Percentiles rank a stretch among this genome's conserved stretches.
These are phyloP conservation scores for Herpetomonas tarakana DNA, from an alignment of 208 protist species.

Conservation along the genomic window DNA sequence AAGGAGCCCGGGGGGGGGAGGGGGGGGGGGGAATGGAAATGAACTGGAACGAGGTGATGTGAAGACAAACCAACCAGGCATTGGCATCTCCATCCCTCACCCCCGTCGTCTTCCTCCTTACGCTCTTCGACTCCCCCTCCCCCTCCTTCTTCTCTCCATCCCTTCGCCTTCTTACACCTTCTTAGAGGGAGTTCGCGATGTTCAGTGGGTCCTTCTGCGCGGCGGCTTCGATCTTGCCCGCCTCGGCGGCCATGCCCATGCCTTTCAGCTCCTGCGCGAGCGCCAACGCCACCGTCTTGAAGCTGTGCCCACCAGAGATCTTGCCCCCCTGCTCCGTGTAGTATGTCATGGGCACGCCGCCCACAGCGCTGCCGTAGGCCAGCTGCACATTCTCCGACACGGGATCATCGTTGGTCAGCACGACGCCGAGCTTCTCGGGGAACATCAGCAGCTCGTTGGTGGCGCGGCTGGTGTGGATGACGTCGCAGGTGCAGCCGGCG, in stretches of 20 bases:
- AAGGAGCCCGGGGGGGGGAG: too few relatives aligned
- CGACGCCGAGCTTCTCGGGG: slow-evolving; percentile 62
- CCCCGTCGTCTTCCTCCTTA: too few relatives aligned
- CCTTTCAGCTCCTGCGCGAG: slow-evolving; percentile 60
- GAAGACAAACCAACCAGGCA: not conserved
- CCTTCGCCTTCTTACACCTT: slow-evolving; percentile 3
- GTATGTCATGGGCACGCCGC: slow-evolving; percentile 61
- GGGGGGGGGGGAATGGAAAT: too few relatives aligned
- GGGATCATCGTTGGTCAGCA: slow-evolving; percentile 72
- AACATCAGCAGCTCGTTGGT: slow-evolving; percentile 71
- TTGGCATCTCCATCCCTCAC: too few relatives aligned
- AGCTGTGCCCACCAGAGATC: slow-evolving; percentile 72
- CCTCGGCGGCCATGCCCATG: slow-evolving; percentile 66
- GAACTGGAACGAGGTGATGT: too few relatives aligned
- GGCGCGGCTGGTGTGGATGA: slow-evolving; percentile 41
- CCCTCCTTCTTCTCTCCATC: slow-evolving; percentile 1
- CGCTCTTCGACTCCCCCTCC: too few relatives aligned
- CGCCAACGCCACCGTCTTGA: slow-evolving; percentile 64
- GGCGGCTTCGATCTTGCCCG: slow-evolving; percentile 56
- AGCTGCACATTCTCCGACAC: slow-evolving; percentile 62
- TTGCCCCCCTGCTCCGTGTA: slow-evolving; percentile 51
- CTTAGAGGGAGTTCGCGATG: slow-evolving; percentile 38
- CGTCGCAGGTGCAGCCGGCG: slow-evolving; percentile 57
- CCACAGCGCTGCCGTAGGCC: slow-evolving; percentile 65
- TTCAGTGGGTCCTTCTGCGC: slow-evolving; percentile 57